phyloP scores from a whole-genome alignment of 2,329 filamentous ascomycete species.

The Clonostachys rosea region DNA sequence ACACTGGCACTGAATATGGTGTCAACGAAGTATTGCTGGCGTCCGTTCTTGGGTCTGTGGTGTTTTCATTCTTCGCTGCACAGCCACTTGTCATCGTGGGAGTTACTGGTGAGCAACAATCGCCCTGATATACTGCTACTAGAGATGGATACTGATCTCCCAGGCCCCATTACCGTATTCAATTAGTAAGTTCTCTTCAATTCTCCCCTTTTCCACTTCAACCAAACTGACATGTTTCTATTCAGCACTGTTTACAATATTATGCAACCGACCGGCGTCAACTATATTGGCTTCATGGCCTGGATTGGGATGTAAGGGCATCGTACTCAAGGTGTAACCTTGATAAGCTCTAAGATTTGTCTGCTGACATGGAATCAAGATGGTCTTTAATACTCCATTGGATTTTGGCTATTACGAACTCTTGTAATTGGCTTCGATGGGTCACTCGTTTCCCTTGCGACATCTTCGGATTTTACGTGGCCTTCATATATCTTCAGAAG shows the following conservation, averaged over 20 bases:
- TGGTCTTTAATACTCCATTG: conserved; percentile 85
- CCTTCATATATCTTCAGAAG: conserved; percentile 88
- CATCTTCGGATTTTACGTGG: conserved; percentile 91
- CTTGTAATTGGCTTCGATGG: conserved; percentile 83
- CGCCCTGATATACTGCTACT: background rate
- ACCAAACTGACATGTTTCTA: background rate
- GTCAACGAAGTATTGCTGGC: conserved; percentile 89
- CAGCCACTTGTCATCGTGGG: conserved; percentile 89
- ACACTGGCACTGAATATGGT: conserved; percentile 78
- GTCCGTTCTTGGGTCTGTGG: conserved; percentile 76
- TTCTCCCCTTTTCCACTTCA: background rate
- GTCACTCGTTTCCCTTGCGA: conserved; percentile 91
- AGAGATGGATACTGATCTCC: conserved; percentile 2
- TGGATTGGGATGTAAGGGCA: conserved; percentile 72
- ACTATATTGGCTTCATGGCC: conserved; percentile 87
- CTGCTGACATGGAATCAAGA: conserved; percentile 26
- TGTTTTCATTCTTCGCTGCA: conserved; percentile 74
- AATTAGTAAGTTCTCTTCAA: conserved; percentile 58
- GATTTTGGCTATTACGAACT: conserved; percentile 77
- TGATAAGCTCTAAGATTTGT: no score
- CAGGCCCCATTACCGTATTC: conserved; percentile 85
- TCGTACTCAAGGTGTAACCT: background rate
- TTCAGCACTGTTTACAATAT: conserved; percentile 80
- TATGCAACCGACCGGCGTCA: conserved; percentile 68
- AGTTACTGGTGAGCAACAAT: conserved; percentile 60